Evolutionary conservation across 73 alveolate species (phyloP).

Genomic region (Symbiodinium pilosum): DNA sequence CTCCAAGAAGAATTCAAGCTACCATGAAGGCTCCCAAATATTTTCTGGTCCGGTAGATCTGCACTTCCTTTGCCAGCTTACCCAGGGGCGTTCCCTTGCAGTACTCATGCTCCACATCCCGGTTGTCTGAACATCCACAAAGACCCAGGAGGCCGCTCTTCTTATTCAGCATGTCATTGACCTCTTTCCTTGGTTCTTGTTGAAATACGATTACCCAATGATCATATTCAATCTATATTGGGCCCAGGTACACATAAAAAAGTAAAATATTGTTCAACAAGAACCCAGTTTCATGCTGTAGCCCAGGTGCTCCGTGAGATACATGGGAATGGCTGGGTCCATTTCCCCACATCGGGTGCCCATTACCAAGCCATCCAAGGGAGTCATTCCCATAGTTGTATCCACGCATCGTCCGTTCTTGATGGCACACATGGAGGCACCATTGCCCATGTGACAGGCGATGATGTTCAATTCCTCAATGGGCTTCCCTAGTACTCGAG

Average conservation of each 20-base stretch:
- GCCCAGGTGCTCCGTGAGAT: slow-evolving; percentile 60
- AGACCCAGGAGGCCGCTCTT: slow-evolving; percentile 32
- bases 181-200: not conserved
- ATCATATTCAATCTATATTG: too few relatives aligned
- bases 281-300: too few relatives aligned
- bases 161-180: slow-evolving; percentile 36
- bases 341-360: slow-evolving; percentile 77
- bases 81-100: not conserved
- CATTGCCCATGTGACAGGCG: slow-evolving; percentile 79
- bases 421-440: slow-evolving; percentile 81
- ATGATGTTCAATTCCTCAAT: not conserved
- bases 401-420: slow-evolving; percentile 41
- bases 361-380: slow-evolving; percentile 70
- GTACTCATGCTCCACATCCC: slow-evolving; percentile 52
- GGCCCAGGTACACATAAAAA: too few relatives aligned
- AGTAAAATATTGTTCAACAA: too few relatives aligned
- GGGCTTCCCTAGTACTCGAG: slow-evolving; percentile 24
- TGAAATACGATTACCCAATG: too few relatives aligned
- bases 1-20: too few relatives aligned
- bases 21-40: slow-evolving; percentile 64
- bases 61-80: slow-evolving; percentile 48
- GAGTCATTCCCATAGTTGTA: slow-evolving; percentile 85
- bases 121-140: slow-evolving; percentile 45
- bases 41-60: slow-evolving; percentile 55
- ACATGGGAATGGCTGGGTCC: slow-evolving; percentile 57